phyloP scores from a whole-genome alignment of 2,329 filamentous ascomycete species.

The Leptosphaerulina australis region DNA sequence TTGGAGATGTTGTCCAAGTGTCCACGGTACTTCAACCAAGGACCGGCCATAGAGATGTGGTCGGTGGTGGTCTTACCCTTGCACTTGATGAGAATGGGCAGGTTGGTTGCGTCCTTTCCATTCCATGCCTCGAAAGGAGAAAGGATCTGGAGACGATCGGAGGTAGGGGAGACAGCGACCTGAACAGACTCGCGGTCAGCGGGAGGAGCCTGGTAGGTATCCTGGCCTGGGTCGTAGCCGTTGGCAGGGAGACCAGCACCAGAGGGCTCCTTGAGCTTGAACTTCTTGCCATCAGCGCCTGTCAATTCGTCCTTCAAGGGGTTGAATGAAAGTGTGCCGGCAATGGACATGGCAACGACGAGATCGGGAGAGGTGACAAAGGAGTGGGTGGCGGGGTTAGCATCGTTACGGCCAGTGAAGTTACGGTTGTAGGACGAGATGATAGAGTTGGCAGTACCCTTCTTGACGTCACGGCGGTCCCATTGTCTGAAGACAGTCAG shows the following conservation, averaged over 20 bases:
- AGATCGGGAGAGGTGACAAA: conserved; percentile 92
- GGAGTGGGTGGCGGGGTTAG: conserved; percentile 91
- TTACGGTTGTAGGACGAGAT: conserved; percentile 99
- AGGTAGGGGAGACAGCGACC: conserved; percentile 85
- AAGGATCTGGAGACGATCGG: conserved; percentile 93
- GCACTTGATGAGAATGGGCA: conserved; percentile 95
- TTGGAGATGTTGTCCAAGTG: conserved; percentile 99
- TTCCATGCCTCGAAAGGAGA: conserved; percentile 87
- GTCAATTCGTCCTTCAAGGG: conserved; percentile 89
- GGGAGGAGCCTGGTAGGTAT: conserved; percentile 97
- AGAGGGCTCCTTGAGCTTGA: conserved; percentile 79
- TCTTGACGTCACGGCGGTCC: conserved; percentile 92
- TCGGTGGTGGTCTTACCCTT: conserved; percentile 97
- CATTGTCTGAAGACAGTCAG: conserved; percentile 65
- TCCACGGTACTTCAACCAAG: conserved; percentile 98
- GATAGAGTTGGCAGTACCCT: conserved; percentile 95
- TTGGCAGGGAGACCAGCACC: conserved; percentile 78
- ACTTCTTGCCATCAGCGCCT: conserved; percentile 96
- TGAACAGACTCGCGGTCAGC: conserved; percentile 72
- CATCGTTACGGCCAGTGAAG: conserved; percentile 97
- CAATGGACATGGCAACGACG: conserved; percentile 83
- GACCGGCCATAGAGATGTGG: conserved; percentile 96
- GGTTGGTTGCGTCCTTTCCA: conserved; percentile 81
- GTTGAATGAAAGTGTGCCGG: conserved; percentile 90
- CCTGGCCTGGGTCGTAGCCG: conserved; percentile 87